Percentiles rank a stretch among this genome's conserved stretches.
phyloP scores from a whole-genome alignment of 352 stramenopile species.

The Phytophthora lateralis region DNA sequence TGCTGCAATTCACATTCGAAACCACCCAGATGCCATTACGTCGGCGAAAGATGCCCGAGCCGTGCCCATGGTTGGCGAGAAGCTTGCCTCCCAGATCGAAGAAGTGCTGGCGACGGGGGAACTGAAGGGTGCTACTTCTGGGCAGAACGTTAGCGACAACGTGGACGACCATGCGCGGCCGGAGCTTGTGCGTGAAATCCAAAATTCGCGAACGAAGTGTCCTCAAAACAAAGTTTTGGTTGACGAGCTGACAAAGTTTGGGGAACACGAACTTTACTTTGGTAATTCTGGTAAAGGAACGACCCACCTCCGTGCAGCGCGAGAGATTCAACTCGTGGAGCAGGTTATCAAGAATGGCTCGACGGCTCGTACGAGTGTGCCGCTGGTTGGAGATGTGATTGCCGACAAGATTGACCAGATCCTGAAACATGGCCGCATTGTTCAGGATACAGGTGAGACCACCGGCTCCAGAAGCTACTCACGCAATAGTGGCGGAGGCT shows the following conservation, averaged over 20 bases:
- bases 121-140: conserved; percentile 48
- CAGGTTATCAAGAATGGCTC: conserved; percentile 56
- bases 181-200: conserved; percentile 57
- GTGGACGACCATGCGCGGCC: conserved; percentile 44
- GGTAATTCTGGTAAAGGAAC: conserved; percentile 74
- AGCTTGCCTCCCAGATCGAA: conserved; percentile 65
- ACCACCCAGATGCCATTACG: conserved; percentile 55
- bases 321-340: conserved; percentile 61
- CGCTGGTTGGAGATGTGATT: conserved; percentile 72
- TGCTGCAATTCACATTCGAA: conserved; percentile 62
- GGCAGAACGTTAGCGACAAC: conserved; percentile 57
- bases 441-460: conserved; percentile 42
- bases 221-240: conserved; percentile 72
- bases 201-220: conserved; percentile 45
- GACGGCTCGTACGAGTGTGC: conserved; percentile 47
- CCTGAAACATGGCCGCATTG: conserved; percentile 64
- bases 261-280: conserved; percentile 74
- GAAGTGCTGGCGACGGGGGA: conserved; percentile 59
- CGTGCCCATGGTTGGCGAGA: conserved; percentile 60
- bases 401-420: conserved; percentile 85
- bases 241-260: conserved; percentile 66
- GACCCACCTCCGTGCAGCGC: conserved; percentile 65
- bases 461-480: conserved; percentile 27
- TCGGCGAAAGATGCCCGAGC: conserved; percentile 42
- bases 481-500: conserved; percentile 42